These are phyloP conservation scores for Trichoderma asperelloides DNA, from an alignment of 495 filamentous ascomycete species.

Conservation along the genomic window DNA sequence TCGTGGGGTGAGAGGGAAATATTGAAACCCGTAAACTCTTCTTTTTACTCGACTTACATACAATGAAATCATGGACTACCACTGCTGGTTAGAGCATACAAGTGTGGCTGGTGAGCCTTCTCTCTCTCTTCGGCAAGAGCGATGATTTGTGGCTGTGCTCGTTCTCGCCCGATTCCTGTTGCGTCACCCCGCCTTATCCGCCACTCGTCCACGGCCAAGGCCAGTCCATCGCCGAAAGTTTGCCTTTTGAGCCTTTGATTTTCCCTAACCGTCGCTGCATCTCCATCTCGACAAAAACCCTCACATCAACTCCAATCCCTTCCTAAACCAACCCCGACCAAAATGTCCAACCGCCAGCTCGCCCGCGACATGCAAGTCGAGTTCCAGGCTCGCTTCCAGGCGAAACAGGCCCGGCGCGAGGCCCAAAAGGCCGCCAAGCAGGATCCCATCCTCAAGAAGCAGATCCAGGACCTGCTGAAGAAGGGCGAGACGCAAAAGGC, in stretches of 20 bases:
- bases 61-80: not conserved
- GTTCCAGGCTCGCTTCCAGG: constrained; percentile 63
- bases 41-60: not conserved
- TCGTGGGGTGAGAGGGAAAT: not conserved
- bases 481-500: constrained; percentile 68
- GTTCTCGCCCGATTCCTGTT: not conserved
- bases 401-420: constrained; percentile 74
- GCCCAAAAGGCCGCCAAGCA: constrained; percentile 75
- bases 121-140: not conserved
- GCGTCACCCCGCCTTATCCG: constrained; percentile 7
- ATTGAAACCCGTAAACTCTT: not conserved
- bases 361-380: constrained; percentile 43
- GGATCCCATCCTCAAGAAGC: constrained; percentile 70
- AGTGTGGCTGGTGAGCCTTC: not conserved
- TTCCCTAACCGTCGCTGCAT: not conserved
- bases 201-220: not conserved
- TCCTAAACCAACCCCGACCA: constrained; percentile 9
- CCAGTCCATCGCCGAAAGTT: not conserved
- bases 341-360: constrained; percentile 43
- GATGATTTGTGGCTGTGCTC: not conserved
- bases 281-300: not conserved
- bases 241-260: not conserved
- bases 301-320: not conserved
- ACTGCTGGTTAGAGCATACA: not conserved
- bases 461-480: constrained; percentile 69